Percentiles rank a stretch among this genome's conserved stretches.
Evolutionary conservation across 148 eudicot genomes (phyloP).

Genomic region (Camellia sinensis): DNA sequence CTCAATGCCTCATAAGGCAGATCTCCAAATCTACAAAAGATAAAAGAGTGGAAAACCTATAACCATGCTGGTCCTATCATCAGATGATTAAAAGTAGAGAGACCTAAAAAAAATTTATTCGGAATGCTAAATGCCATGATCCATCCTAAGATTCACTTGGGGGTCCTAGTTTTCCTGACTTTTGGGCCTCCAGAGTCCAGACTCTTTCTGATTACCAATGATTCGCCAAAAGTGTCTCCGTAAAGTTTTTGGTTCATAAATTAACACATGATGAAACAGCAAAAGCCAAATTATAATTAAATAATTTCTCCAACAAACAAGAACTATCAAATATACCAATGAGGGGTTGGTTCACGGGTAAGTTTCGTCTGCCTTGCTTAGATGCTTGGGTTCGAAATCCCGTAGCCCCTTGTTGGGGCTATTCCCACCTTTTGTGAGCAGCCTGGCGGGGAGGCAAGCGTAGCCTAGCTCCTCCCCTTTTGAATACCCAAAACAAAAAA

Average conservation of each 20-base stretch:
- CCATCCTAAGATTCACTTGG: not conserved
- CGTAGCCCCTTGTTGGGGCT: too few relatives aligned
- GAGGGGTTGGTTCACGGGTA: too few relatives aligned
- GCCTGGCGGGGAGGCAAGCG: too few relatives aligned
- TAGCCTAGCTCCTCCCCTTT: too few relatives aligned
- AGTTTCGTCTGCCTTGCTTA: too few relatives aligned
- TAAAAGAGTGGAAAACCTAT: not conserved
- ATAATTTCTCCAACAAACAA: not conserved
- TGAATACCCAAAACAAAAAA: too few relatives aligned
- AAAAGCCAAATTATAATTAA: not conserved
- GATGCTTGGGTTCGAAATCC: too few relatives aligned
- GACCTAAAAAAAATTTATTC: not conserved
- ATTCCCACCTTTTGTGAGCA: too few relatives aligned
- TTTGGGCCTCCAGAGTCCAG: not conserved
- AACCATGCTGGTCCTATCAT: not conserved
- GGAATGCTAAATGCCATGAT: not conserved
- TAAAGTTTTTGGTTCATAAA: not conserved
- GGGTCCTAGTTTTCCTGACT: not conserved
- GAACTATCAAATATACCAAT: not conserved
- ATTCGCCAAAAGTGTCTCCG: not conserved
- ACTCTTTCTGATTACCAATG: not conserved
- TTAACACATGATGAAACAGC: not conserved
- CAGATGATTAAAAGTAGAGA: not conserved
- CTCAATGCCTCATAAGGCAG: not conserved
- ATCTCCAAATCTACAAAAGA: not conserved